Conservation (phyloP, 495 filamentous ascomycete genomes). For the Penicillium alfredii region DNA sequence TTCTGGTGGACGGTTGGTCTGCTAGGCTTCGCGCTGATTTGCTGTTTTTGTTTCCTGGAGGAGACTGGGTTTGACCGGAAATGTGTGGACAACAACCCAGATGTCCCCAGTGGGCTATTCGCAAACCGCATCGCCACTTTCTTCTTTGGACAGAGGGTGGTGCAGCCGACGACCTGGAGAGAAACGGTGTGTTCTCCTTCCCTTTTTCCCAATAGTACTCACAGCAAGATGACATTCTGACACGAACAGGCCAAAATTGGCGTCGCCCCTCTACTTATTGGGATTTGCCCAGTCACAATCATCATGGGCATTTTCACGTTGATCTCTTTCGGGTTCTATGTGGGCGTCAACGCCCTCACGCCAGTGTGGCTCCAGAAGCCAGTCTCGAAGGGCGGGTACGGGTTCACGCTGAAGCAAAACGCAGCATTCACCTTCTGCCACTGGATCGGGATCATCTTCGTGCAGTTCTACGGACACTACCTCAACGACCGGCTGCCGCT, state of each 20-base stretch:
- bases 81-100: constrained; percentile 11
- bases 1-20: constrained; percentile 49
- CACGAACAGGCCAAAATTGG: constrained; percentile 22
- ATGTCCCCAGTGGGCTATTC: constrained; percentile 22
- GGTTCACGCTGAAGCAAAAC: constrained; percentile 41
- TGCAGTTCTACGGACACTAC: constrained; percentile 36
- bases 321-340: constrained; percentile 42
- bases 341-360: constrained; percentile 29
- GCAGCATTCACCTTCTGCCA: constrained; percentile 44
- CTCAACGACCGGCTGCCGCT: constrained; percentile 44
- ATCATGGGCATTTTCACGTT: constrained; percentile 39
- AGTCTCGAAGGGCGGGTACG: constrained; percentile 40
- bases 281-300: constrained; percentile 38
- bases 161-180: constrained; percentile 23
- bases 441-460: constrained; percentile 43
- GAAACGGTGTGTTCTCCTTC: constrained; percentile 21
- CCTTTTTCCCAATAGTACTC: neutral
- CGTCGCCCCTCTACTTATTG: constrained; percentile 36
- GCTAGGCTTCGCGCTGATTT: constrained; percentile 33
- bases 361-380: constrained; percentile 42
- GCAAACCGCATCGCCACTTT: constrained; percentile 40
- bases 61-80: constrained; percentile 36
- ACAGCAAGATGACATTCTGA: constrained; percentile 1
- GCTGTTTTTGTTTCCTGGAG: constrained; percentile 42
- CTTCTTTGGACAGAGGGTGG: constrained; percentile 32